phyloP scores from a whole-genome alignment of 83 land plant species.

The Thuja plicata region DNA sequence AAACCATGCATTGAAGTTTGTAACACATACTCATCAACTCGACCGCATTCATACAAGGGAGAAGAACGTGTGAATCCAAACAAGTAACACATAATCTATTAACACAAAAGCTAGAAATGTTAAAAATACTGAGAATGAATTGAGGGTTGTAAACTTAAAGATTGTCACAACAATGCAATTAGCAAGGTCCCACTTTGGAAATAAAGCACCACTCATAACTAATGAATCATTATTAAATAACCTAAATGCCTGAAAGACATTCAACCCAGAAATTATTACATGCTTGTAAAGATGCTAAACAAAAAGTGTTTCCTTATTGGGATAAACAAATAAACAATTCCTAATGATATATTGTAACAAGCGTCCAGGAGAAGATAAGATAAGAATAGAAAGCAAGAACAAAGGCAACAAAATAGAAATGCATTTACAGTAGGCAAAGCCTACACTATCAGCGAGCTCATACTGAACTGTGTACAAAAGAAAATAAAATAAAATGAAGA shows the following conservation, averaged over 20 bases:
- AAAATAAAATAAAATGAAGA: neutral
- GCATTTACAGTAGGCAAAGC: neutral
- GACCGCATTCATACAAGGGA: neutral
- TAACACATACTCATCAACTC: neutral
- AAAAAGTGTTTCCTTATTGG: neutral
- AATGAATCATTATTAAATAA: neutral
- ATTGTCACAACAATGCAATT: neutral
- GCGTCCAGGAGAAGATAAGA: neutral
- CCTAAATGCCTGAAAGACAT: neutral
- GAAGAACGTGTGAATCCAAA: neutral
- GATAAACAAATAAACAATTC: neutral
- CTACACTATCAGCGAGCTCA: neutral
- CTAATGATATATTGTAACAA: neutral
- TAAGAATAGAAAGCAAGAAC: neutral
- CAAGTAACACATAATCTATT: neutral
- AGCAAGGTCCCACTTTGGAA: neutral
- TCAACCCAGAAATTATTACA: neutral
- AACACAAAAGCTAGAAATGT: neutral
- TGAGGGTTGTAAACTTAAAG: neutral
- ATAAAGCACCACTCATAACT: neutral
- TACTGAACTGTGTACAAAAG: neutral
- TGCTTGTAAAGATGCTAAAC: neutral
- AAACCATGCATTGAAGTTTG: neutral
- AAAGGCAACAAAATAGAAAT: neutral
- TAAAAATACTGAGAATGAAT: neutral